Evolutionary conservation across 441 rosid genomes (phyloP), one percentile per base, ranked within the genome.

Genomic region (Raphanus hybrid): DNA sequence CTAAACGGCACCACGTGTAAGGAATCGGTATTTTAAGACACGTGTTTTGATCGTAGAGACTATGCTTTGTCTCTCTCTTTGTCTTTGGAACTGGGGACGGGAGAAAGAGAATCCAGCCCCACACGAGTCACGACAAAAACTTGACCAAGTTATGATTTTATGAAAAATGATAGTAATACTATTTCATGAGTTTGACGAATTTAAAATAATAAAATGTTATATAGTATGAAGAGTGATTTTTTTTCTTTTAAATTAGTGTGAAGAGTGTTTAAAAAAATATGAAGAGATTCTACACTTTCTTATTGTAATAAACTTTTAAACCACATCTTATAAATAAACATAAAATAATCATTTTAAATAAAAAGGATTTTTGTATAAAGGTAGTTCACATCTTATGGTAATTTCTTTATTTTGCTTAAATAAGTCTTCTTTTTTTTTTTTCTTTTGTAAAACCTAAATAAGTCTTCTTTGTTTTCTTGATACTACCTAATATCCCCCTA

Each of bases 41-140:
- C 74, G 78, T 73, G 78, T 67, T 2, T 0, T 1, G 59, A 68
- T 78, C 73, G 34, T 57, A 60, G 62, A 54, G 60, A 12, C 60
- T 70, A 8, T 65, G 71, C 41, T 65, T 55, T 77, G 76, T 71
- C 76, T 55, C 58, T 37, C 12, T 61, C 65, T n/a, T 61, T 61
- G 41, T 32, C 65, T 43, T 20, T 58, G n/a, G 58, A 64, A 65
- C 61, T 32, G 67, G 80, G 64, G 75, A 11, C 67, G 61, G 37
- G 59, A 54, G 23, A 45, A 45, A 52, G 35, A 48, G 63, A 59
- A 71, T 63, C 34, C 39, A 37, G 2, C 43, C 67, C 67, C 39
- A 78, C 77, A 62, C 64, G 50, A 60, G 50, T 78, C 65, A 52
- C 81, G 77, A 78, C 81, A 78, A 37, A 71, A 23, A 50, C 63